Percentiles rank a stretch among this genome's conserved stretches.
These are phyloP conservation scores for Mycena rebaudengoi DNA, from an alignment of 768 basidiomycete species.

Conservation along the genomic window DNA sequence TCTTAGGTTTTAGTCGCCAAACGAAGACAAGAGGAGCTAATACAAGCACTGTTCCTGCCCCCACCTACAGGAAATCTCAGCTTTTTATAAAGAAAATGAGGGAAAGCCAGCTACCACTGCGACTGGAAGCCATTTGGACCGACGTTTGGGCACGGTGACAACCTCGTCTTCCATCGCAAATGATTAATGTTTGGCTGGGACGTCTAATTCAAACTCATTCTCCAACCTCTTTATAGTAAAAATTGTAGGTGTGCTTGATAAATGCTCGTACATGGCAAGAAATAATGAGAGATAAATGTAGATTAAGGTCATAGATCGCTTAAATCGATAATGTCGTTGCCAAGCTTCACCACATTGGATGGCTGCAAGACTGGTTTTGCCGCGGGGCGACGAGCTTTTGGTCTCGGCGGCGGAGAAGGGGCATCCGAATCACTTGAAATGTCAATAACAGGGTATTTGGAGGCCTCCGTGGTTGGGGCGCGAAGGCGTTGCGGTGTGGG, in stretches of 20 bases:
- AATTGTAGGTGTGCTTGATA: slow-evolving; percentile 10
- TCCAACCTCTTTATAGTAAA: not conserved
- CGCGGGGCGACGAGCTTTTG: not conserved
- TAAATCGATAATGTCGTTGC: slow-evolving; percentile 20
- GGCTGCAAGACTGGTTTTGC: slow-evolving; percentile 3
- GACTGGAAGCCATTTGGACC: slow-evolving; percentile 19
- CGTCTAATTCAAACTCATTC: slow-evolving; percentile 4
- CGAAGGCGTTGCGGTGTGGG: slow-evolving; percentile 6
- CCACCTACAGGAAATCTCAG: slow-evolving; percentile 14
- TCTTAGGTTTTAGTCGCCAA: slow-evolving; percentile 12
- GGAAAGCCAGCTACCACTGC: slow-evolving; percentile 5
- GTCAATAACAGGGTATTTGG: slow-evolving; percentile 11
- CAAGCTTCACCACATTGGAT: not conserved
- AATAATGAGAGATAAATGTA: not conserved
- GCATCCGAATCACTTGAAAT: slow-evolving; percentile 23
- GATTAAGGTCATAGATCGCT: slow-evolving; percentile 9
- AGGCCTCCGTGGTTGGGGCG: not conserved
- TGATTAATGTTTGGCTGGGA: not conserved
- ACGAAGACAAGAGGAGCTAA: slow-evolving; percentile 25
- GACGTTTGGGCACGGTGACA: not conserved
- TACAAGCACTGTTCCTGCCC: slow-evolving; percentile 18
- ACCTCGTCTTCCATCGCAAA: slow-evolving; percentile 20
- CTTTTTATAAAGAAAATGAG: not conserved
- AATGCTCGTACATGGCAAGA: not conserved
- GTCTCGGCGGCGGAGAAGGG: not conserved